phyloP scores from a whole-genome alignment of 345 rosid species.

The Gossypium sturtianum region DNA sequence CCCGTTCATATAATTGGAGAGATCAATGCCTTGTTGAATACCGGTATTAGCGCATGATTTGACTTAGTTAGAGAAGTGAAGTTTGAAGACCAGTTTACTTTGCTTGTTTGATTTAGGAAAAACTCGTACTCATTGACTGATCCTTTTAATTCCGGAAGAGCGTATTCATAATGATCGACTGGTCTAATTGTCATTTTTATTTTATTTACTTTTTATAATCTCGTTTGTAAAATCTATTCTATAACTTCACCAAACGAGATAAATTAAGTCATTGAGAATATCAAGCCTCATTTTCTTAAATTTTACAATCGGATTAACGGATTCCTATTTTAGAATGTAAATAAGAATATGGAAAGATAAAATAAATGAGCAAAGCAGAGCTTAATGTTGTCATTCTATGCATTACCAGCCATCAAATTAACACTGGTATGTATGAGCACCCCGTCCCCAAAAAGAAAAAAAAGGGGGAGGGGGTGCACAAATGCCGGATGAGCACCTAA shows the following conservation, averaged over 20 bases:
- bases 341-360: too few relatives aligned
- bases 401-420: neutral
- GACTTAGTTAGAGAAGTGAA: neutral
- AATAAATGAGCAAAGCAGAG: too few relatives aligned
- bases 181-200: neutral
- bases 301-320: too few relatives aligned
- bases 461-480: neutral
- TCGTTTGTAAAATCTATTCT: neutral
- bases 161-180: neutral
- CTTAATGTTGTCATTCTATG: too few relatives aligned
- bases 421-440: too few relatives aligned
- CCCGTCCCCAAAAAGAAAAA: too few relatives aligned
- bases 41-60: conserved; percentile 39
- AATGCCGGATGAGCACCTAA: neutral
- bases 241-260: neutral
- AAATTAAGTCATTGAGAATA: neutral
- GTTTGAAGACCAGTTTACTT: neutral
- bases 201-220: too few relatives aligned
- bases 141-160: neutral
- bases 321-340: too few relatives aligned
- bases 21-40: conserved; percentile 74
- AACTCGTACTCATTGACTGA: neutral
- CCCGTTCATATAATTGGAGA: conserved; percentile 96
- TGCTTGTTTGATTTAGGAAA: neutral
- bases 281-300: too few relatives aligned